Evolutionary conservation across 2,329 filamentous ascomycete species (phyloP), one percentile per base, ranked within the genome.

Genomic region (Hypoxylon sp.): DNA sequence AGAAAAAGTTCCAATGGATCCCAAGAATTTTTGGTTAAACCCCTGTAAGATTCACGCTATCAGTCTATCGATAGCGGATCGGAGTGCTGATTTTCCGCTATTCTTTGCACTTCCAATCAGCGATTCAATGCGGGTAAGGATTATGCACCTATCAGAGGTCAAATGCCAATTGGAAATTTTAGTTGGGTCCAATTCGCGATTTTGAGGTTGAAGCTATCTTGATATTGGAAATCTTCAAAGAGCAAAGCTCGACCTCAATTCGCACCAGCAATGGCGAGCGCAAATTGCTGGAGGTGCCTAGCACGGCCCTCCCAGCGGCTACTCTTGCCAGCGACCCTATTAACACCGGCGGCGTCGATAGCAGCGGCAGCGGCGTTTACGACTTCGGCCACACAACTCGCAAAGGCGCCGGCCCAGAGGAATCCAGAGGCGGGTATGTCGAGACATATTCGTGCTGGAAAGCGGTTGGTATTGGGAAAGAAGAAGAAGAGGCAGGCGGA

Each of bases 261-360:
- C 30, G 43, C 49, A 70, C 62, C 49, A 60, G 64, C 78, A 77
- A 89, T 89, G 87, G 85, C 86, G 75, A 86, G 85, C 65, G 80
- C 82, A 61, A 86, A 83, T 75, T 87, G 86, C 80, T 86, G 86
- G 85, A 84, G 85, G 80, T 88, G 86, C 79, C 82, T 89, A 45
- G 80, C 83, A 63, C 80, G 84, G 80, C 83, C 76, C 67, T 76
- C 76, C 4, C 76, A 74, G 64, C 74, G 74, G 13, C 63, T 77
- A 23, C 59, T 75, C 46, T 64, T 63, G 50, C 73, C 75, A 23
- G 59, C 67, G 17, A 65, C 68, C 14, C 41, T 68, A 48, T 62
- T 72, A 51, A 23, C 70, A 72, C 77, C 73, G 74, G 77, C 72
- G 76, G 77, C 73, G 72, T 80, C 68, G 74, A 76, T 67, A 75